Evolutionary conservation across 2,329 filamentous ascomycete genomes (phyloP).

Genomic region (Rachicladosporium sp.): DNA sequence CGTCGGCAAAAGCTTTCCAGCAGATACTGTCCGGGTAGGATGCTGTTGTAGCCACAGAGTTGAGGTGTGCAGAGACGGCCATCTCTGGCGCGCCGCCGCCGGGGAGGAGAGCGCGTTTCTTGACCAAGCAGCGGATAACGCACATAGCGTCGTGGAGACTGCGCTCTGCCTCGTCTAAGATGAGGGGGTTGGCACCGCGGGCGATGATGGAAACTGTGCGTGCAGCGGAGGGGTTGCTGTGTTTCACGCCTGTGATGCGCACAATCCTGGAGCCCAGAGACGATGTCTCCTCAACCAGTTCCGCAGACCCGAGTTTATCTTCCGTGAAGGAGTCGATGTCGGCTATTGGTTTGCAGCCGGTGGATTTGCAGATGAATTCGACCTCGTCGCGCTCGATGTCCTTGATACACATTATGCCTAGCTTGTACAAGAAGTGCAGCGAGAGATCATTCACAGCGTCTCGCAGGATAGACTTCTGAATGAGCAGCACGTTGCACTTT

Average conservation of each 20-base stretch:
- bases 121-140: slow-evolving; percentile 91
- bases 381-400: slow-evolving; percentile 98
- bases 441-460: slow-evolving; percentile 97
- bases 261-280: slow-evolving; percentile 81
- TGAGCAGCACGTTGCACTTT: slow-evolving; percentile 96
- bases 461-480: slow-evolving; percentile 95
- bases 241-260: slow-evolving; percentile 85
- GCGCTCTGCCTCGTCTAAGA: slow-evolving; percentile 93
- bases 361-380: slow-evolving; percentile 98
- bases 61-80: slow-evolving; percentile 79
- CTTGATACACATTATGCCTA: slow-evolving; percentile 91
- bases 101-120: slow-evolving; percentile 97
- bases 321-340: slow-evolving; percentile 98
- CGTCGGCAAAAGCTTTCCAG: slow-evolving; percentile 98
- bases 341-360: slow-evolving; percentile 96
- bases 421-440: slow-evolving; percentile 92
- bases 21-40: slow-evolving; percentile 92
- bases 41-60: slow-evolving; percentile 68
- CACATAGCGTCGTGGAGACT: slow-evolving; percentile 95
- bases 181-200: slow-evolving; percentile 84
- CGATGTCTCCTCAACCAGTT: slow-evolving; percentile 85
- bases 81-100: slow-evolving; percentile 95
- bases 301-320: slow-evolving; percentile 89
- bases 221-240: slow-evolving; percentile 43
- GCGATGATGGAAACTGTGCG: slow-evolving; percentile 90